Evolutionary conservation across 495 filamentous ascomycete species (phyloP).

Genomic region (Echria macrotheca): DNA sequence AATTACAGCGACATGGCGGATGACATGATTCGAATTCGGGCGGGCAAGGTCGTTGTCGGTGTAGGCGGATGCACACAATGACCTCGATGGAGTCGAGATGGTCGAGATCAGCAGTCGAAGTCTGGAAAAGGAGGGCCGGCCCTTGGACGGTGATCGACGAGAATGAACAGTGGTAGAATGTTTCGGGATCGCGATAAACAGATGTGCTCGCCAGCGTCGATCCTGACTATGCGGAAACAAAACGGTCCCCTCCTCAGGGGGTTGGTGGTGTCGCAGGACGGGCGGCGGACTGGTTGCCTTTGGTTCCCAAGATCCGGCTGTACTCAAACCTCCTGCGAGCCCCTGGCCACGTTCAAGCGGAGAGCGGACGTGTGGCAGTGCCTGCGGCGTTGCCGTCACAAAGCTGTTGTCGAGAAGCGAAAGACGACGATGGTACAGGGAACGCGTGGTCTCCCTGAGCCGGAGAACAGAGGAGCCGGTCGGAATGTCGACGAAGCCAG

Average conservation of each 20-base stretch:
- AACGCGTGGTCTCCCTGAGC: not conserved
- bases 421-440: not conserved
- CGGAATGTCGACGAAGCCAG: slow-evolving; percentile 7
- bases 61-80: too few species aligned
- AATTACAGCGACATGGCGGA: slow-evolving; percentile 28
- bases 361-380: not conserved
- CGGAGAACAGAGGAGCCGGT: not conserved
- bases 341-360: slow-evolving; percentile 18
- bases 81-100: slow-evolving; percentile 4
- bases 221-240: slow-evolving; percentile 23
- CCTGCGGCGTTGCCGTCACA: not conserved
- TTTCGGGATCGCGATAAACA: slow-evolving; percentile 22
- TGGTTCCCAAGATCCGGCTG: slow-evolving; percentile 16
- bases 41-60: too few species aligned
- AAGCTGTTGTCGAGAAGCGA: not conserved
- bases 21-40: too few species aligned
- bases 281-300: slow-evolving; percentile 5
- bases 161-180: slow-evolving; percentile 21
- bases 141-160: slow-evolving; percentile 27
- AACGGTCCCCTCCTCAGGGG: slow-evolving; percentile 17
- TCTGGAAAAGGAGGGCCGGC: slow-evolving; percentile 30
- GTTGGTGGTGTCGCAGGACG: slow-evolving; percentile 30
- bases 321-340: slow-evolving; percentile 12
- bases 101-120: not conserved
- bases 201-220: slow-evolving; percentile 18